Percentiles rank a stretch among this genome's conserved stretches.
Evolutionary conservation across 2,329 filamentous ascomycete species (phyloP).

Genomic region (Phyllosticta citriasiana): DNA sequence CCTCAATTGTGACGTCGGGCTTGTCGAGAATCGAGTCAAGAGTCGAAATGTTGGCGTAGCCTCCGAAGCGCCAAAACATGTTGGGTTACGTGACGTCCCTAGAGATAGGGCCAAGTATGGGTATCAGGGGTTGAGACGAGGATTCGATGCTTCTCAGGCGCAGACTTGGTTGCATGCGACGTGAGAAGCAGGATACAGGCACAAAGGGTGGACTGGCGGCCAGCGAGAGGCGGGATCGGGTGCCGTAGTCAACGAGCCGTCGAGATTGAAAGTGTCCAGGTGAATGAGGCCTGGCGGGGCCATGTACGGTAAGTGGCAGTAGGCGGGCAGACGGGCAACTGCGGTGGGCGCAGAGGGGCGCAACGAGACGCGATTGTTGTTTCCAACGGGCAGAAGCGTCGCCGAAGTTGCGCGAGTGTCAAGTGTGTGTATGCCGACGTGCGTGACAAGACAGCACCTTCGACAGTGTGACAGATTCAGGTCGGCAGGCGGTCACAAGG

Average conservation of each 20-base stretch:
- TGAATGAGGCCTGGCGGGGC: slow-evolving; percentile 1
- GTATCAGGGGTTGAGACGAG: slow-evolving; percentile 1
- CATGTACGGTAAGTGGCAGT: background rate
- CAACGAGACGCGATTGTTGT: background rate
- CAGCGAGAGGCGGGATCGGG: background rate
- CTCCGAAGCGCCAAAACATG: slow-evolving; percentile 99
- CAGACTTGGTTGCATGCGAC: slow-evolving; percentile 5
- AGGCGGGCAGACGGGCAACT: background rate
- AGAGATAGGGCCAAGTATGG: background rate
- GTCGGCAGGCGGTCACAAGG: slow-evolving; percentile 10
- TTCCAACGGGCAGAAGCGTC: background rate
- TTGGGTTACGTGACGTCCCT: slow-evolving; percentile 32
- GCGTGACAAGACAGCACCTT: background rate
- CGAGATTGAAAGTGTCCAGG: background rate
- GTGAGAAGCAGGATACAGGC: background rate
- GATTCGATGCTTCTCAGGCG: background rate
- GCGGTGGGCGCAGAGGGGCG: background rate
- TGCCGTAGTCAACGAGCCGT: background rate
- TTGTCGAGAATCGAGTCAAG: slow-evolving; percentile 97
- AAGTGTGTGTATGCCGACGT: background rate
- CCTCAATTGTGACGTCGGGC: slow-evolving; percentile 85
- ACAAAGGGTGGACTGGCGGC: background rate
- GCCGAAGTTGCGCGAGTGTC: background rate
- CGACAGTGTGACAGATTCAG: slow-evolving; percentile 6
- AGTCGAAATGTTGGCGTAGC: slow-evolving; percentile 93